Base-by-base conservation (phyloP, 202 grass and related monocot genomes). In the Musa balbisiana region DNA sequence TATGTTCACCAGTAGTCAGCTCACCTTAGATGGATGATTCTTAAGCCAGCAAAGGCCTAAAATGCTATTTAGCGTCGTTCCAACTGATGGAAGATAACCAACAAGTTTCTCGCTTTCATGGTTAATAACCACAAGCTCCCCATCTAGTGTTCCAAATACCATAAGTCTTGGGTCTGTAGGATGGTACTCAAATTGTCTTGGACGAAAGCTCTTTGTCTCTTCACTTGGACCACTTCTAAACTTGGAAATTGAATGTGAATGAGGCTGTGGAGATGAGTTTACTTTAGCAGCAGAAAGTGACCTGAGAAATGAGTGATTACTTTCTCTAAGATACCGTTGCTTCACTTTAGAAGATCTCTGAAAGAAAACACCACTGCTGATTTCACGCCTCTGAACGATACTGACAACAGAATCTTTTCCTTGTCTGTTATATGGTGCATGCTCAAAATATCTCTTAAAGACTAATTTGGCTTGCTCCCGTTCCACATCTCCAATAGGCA, bases 271-370 rank as follows among this genome's bases (percentile, higher is more conserved):
- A 50, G 65, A 56, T 69, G 77, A 60, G 29, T 19, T 49, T 79
- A 79, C 77, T 79, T 79, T 79, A 70, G 77, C 64, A 49, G 77
- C 66, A 70, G 77, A 79, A 79, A 79, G 65, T 20, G 77, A 79
- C 65, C 77, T 70, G 26, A 67, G 11, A 54, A 79, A 69, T 19
- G 77, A 79, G 54, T 79, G 77, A 49, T 58, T 54, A 67, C 65
- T 58, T 79, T 70, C 65, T 79, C 77, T 69, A 69, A 4, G 17
- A 71, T 58, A 70, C 59, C 15, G 25, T 17, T 77, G 59, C 77
- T 69, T 79, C 27, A 21, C 19, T 53, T 13, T 66, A 14, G 26
- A 69, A 79, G 13, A 55, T 23, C 19, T 33, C 52, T 53, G 51
- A 54, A 14, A 26, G 53, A 27, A 26, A 29, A 64, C 22, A 33